phyloP scores from a whole-genome alignment of 2,329 filamentous ascomycete species.

The Clonostachys sp. region DNA sequence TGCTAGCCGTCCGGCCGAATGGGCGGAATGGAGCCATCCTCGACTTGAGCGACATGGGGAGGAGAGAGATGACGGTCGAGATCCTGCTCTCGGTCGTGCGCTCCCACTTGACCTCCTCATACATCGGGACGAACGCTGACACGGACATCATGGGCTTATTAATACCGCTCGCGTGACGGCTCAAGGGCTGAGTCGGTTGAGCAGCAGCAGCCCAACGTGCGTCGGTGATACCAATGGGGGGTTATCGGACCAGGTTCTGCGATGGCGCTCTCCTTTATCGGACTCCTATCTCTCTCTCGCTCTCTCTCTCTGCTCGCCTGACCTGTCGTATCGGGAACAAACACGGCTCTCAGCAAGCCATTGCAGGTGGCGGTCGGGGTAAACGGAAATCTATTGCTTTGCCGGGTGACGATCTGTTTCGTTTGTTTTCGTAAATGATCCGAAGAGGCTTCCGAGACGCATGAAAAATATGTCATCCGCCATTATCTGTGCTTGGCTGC shows the following conservation, averaged over 20 bases:
- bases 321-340: too few species aligned
- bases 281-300: too few species aligned
- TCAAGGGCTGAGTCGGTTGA: not conserved
- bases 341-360: too few species aligned
- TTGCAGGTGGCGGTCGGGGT: too few species aligned
- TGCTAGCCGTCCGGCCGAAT: conserved; percentile 33
- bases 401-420: too few species aligned
- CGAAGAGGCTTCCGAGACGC: too few species aligned
- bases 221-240: not conserved
- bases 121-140: conserved; percentile 9
- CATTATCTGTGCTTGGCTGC: not conserved
- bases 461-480: not conserved
- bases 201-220: not conserved
- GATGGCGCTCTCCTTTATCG: too few species aligned
- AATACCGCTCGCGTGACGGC: not conserved
- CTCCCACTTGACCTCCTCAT: conserved; percentile 21
- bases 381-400: too few species aligned
- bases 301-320: too few species aligned
- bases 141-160: not conserved
- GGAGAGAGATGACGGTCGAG: conserved; percentile 46
- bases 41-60: conserved; percentile 46
- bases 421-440: too few species aligned
- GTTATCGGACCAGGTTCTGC: too few species aligned
- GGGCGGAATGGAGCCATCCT: conserved; percentile 46
- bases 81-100: conserved; percentile 25